These are phyloP conservation scores for Salix suchowensis DNA, from an alignment of 345 rosid species.

Conservation along the genomic window DNA sequence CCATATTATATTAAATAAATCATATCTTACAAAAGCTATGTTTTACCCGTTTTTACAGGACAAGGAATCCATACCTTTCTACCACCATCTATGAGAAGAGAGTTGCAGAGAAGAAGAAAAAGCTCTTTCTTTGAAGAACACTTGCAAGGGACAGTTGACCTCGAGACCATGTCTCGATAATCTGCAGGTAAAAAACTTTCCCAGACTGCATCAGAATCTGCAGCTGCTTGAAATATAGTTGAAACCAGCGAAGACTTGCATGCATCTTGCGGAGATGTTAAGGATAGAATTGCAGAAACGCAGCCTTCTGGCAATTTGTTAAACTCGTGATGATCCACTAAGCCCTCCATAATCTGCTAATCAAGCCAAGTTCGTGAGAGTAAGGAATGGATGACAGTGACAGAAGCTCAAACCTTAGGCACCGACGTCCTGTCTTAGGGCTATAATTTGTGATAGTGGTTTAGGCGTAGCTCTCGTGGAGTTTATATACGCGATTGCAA, in stretches of 20 bases:
- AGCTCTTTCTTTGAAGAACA: conserved; percentile 59
- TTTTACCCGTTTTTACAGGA: not conserved
- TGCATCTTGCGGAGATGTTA: conserved; percentile 58
- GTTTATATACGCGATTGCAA: not conserved
- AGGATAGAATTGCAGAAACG: conserved; percentile 47
- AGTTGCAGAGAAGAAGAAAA: conserved; percentile 42
- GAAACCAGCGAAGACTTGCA: conserved; percentile 46
- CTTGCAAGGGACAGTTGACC: conserved; percentile 3
- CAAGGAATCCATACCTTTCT: conserved; percentile 29
- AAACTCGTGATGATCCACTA: not conserved
- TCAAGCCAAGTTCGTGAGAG: not conserved
- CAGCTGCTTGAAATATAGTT: conserved; percentile 45
- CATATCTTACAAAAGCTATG: not conserved
- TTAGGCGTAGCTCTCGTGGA: not conserved
- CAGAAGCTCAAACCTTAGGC: not conserved
- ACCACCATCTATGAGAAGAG: conserved; percentile 45
- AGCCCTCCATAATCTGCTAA: conserved; percentile 4
- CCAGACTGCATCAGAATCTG: conserved; percentile 63
- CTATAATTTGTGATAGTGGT: not conserved
- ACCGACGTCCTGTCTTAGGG: not conserved
- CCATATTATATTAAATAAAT: not conserved
- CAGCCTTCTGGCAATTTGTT: conserved; percentile 53
- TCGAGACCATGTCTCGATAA: conserved; percentile 27
- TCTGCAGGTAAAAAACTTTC: conserved; percentile 47
- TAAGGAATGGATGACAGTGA: not conserved